Conservation (phyloP, 768 basidiomycete genomes). For the Gymnopilus dilepis region DNA sequence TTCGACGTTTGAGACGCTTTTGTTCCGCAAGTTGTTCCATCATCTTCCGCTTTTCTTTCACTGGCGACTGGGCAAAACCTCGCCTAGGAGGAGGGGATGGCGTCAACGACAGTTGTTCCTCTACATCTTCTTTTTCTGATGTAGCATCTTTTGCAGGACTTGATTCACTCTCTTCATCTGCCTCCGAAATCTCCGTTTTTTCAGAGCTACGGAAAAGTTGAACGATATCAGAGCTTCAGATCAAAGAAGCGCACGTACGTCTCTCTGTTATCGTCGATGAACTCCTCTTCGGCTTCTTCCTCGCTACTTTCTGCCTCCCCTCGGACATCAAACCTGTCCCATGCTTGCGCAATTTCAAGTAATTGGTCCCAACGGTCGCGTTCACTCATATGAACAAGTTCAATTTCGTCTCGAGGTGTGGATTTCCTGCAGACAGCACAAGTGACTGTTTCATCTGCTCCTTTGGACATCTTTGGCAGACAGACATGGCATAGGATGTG, state of each 20-base stretch:
- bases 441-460: constrained; percentile 33
- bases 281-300: constrained; percentile 47
- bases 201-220: not conserved
- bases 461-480: constrained; percentile 33
- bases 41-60: constrained; percentile 37
- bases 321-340: constrained; percentile 42
- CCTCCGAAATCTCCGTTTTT: constrained; percentile 6
- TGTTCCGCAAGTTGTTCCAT: constrained; percentile 38
- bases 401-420: constrained; percentile 36
- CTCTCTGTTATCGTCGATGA: constrained; percentile 30
- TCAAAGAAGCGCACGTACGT: constrained; percentile 14
- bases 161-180: not conserved
- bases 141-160: constrained; percentile 26
- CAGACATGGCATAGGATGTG: constrained; percentile 49
- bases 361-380: constrained; percentile 49
- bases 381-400: constrained; percentile 43
- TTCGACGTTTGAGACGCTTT: constrained; percentile 22
- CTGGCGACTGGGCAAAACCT: constrained; percentile 36
- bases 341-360: constrained; percentile 42
- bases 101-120: constrained; percentile 1
- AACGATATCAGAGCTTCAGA: constrained; percentile 5
- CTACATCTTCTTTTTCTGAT: constrained; percentile 5
- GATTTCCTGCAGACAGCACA: constrained; percentile 44
- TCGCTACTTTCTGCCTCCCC: constrained; percentile 44
- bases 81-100: constrained; percentile 12